Percentiles rank a stretch among this genome's conserved stretches.
These are phyloP conservation scores for Leptodermis oblonga DNA, from an alignment of 257 asterid species.

Conservation along the genomic window DNA sequence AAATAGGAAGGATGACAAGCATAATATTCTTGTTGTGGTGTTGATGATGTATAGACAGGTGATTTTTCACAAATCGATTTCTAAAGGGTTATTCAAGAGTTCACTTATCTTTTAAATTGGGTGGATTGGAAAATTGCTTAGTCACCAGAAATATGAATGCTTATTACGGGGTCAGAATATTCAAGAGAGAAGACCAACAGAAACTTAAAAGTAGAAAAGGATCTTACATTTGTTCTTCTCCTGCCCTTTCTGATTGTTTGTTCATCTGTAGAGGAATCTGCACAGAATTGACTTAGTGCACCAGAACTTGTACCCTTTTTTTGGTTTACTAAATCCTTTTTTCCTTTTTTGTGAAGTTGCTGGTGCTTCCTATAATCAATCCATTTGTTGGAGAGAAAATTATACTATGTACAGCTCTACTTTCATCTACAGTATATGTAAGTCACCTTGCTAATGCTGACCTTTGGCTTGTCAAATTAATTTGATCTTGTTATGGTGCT, in stretches of 20 bases:
- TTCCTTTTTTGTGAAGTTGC: conserved; percentile 49
- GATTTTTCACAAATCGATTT: background rate
- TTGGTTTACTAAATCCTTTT: conserved; percentile 7
- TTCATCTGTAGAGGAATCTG: background rate
- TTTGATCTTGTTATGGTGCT: background rate
- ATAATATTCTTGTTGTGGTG: background rate
- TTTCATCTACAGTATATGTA: conserved; percentile 71
- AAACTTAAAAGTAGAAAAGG: background rate
- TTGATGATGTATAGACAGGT: background rate
- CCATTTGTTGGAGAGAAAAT: conserved; percentile 78
- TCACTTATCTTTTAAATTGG: background rate
- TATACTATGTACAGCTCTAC: conserved; percentile 70
- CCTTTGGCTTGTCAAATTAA: background rate
- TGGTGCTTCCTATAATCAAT: conserved; percentile 77
- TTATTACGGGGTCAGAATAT: background rate
- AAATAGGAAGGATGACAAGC: background rate
- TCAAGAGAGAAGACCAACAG: background rate
- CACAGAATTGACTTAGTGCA: background rate
- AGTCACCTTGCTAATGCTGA: conserved; percentile 26
- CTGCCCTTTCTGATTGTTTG: background rate
- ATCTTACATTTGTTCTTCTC: background rate
- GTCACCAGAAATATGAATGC: background rate
- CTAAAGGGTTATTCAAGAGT: background rate
- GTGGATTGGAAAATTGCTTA: background rate
- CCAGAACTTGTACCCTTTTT: background rate